These are phyloP conservation scores for Remersonia thermophila DNA, from an alignment of 2,329 filamentous ascomycete species.

Conservation along the genomic window DNA sequence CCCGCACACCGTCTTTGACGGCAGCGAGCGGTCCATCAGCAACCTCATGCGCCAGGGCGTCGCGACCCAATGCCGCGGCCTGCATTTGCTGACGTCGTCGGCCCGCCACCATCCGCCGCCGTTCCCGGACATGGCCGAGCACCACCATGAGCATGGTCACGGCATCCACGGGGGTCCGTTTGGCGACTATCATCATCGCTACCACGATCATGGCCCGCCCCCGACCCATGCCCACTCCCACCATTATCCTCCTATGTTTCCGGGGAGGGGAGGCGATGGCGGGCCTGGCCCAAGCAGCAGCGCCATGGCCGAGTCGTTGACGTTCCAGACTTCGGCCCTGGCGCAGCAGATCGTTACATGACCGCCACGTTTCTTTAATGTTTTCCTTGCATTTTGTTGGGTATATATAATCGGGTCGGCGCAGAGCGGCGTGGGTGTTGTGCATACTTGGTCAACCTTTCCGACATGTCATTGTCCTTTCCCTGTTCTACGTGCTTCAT, in stretches of 20 bases:
- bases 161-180: constrained; percentile 1
- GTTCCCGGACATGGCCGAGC: constrained; percentile 4
- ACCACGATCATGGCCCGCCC: neutral
- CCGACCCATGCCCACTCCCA: too few relatives aligned
- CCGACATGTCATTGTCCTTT: too few relatives aligned
- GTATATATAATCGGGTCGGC: constrained; percentile 41
- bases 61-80: constrained; percentile 14
- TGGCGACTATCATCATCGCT: constrained; percentile 1
- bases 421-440: too few relatives aligned
- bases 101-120: constrained; percentile 7
- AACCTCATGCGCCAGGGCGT: constrained; percentile 17
- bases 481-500: too few relatives aligned
- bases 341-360: neutral
- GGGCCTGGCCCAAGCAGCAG: too few relatives aligned
- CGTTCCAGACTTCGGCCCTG: constrained; percentile 8
- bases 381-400: constrained; percentile 42
- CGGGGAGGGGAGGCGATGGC: neutral
- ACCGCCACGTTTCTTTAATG: neutral
- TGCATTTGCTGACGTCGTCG: constrained; percentile 15
- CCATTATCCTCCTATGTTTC: constrained; percentile 2
- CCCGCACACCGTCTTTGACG: constrained; percentile 18
- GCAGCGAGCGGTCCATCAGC: constrained; percentile 15
- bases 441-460: too few relatives aligned
- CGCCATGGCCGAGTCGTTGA: constrained; percentile 1
- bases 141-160: neutral